Conservation (phyloP, 192 early-diverging fungal genomes). For the Phycomyces blakesleeanus region DNA sequence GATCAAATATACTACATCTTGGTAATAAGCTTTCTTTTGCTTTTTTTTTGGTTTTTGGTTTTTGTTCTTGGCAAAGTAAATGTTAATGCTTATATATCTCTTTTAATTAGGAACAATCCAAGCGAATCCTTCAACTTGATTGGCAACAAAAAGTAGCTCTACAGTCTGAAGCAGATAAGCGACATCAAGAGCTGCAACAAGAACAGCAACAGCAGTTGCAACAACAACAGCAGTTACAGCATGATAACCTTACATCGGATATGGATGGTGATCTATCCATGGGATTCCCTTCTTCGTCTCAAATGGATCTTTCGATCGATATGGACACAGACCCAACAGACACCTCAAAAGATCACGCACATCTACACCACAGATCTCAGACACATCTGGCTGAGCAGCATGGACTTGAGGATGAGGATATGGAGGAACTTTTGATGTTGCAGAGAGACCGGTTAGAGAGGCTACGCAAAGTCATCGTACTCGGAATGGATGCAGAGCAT, state of each 20-base stretch:
- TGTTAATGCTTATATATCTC: neutral
- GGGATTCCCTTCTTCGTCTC: conserved; percentile 4
- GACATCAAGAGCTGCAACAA: conserved; percentile 11
- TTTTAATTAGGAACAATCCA: conserved; percentile 29
- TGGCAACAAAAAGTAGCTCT: conserved; percentile 18
- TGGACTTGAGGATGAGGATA: conserved; percentile 28
- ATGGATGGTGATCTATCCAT: conserved; percentile 11
- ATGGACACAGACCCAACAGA: conserved; percentile 5
- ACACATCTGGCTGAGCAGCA: neutral
- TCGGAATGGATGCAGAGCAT: conserved; percentile 27
- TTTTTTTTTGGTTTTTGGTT: no score
- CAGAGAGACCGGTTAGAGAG: conserved; percentile 30
- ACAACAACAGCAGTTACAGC: conserved; percentile 9
- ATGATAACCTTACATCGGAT: conserved; percentile 4
- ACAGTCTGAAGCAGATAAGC: conserved; percentile 7
- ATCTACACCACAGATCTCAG: neutral
- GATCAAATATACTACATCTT: conserved; percentile 35
- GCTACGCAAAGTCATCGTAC: conserved; percentile 25
- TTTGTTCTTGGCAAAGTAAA: no score
- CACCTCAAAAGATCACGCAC: neutral
- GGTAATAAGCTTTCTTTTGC: conserved; percentile 8
- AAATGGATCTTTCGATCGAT: conserved; percentile 14
- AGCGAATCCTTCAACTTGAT: conserved; percentile 23
- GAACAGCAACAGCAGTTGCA: conserved; percentile 14
- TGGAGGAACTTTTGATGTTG: conserved; percentile 29